Percentiles rank a stretch among this genome's conserved stretches.
Evolutionary conservation across 441 rosid genomes (phyloP).

Genomic region (Adansonia grandidieri): DNA sequence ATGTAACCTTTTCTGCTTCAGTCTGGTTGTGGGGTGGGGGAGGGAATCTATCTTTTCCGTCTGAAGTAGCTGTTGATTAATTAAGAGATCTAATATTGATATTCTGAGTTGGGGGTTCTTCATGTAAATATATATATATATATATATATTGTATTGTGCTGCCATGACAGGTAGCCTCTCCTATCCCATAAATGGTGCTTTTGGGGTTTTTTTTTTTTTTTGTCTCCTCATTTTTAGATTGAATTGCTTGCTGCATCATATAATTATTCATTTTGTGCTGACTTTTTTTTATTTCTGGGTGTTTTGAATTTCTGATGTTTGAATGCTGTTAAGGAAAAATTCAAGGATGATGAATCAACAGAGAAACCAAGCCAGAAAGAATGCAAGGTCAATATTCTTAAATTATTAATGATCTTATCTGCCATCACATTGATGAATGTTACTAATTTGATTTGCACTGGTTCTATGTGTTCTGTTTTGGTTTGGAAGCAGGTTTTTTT

Average conservation of each 20-base stretch:
- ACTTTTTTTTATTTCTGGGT: constrained; percentile 3
- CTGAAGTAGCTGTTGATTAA: no score
- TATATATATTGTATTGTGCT: no score
- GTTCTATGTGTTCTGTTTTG: not conserved
- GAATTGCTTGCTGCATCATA: not conserved
- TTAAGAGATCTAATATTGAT: no score
- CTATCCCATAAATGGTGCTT: no score
- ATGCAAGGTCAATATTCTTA: constrained; percentile 74
- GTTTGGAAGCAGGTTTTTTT: not conserved
- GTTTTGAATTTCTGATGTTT: constrained; percentile 19
- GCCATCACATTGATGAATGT: not conserved
- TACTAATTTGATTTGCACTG: not conserved
- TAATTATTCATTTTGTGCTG: not conserved
- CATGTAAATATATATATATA: no score
- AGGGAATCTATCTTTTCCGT: no score
- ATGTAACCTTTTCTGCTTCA: no score
- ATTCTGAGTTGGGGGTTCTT: no score
- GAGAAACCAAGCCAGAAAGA: constrained; percentile 60
- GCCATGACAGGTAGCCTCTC: no score
- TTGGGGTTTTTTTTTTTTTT: no score
- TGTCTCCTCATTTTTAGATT: not conserved
- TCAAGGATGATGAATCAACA: constrained; percentile 50
- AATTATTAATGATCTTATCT: not conserved
- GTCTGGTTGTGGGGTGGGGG: no score
- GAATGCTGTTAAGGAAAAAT: constrained; percentile 59